These are phyloP conservation scores for Fonsecaea nubica DNA, from an alignment of 2,329 filamentous ascomycete species.

Conservation along the genomic window DNA sequence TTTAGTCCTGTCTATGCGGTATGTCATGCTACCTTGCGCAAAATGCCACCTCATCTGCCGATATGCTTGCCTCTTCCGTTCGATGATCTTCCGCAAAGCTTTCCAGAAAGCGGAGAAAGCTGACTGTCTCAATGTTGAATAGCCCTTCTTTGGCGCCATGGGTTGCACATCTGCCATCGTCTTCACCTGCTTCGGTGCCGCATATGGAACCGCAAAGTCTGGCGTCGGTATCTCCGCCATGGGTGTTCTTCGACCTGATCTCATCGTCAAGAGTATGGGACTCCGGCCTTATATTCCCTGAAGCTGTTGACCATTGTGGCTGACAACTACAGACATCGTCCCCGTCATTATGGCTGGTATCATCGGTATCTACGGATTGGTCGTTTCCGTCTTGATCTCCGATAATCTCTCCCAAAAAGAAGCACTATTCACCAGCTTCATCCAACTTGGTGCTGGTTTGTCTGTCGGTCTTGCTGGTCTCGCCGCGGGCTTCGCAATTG, in stretches of 20 bases:
- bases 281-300: neutral
- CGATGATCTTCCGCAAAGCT: neutral
- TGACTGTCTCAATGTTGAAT: constrained; percentile 43
- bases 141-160: constrained; percentile 97
- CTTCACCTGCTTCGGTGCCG: constrained; percentile 94
- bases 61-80: constrained; percentile 7
- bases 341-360: constrained; percentile 97
- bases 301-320: constrained; percentile 8
- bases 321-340: constrained; percentile 32
- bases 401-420: constrained; percentile 75
- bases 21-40: constrained; percentile 61
- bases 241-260: constrained; percentile 95
- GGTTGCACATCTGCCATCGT: constrained; percentile 94
- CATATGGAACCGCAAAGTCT: constrained; percentile 98
- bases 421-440: constrained; percentile 80
- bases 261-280: constrained; percentile 96
- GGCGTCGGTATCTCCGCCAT: constrained; percentile 98
- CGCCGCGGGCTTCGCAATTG: constrained; percentile 83
- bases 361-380: constrained; percentile 97
- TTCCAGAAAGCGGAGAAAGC: neutral
- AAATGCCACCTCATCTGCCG: constrained; percentile 1
- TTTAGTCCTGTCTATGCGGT: constrained; percentile 96
- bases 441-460: constrained; percentile 83
- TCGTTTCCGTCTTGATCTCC: constrained; percentile 86
- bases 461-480: constrained; percentile 82